Conservation (phyloP, 1,284 basidiomycete genomes). For the Fomitopsis palustris region DNA sequence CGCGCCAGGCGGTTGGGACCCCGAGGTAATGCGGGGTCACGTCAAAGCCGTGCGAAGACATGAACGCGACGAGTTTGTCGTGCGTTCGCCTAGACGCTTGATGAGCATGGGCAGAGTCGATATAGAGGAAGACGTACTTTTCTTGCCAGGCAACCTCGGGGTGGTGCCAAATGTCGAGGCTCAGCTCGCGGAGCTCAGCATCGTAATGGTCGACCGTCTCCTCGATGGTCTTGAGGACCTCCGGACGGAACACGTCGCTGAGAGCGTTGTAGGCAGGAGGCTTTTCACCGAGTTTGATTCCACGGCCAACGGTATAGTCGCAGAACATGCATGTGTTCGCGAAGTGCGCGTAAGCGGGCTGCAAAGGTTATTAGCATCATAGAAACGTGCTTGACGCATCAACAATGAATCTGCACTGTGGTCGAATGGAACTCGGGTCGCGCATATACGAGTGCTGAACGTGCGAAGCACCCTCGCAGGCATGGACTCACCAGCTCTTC, state of each 20-base stretch:
- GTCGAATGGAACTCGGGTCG: neutral
- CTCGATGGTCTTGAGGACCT: constrained; percentile 53
- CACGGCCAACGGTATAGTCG: neutral
- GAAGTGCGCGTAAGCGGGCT: constrained; percentile 4
- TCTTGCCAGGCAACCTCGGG: constrained; percentile 28
- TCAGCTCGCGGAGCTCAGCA: constrained; percentile 52
- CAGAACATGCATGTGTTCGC: constrained; percentile 1
- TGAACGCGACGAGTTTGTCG: constrained; percentile 33
- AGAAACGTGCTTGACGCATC: neutral
- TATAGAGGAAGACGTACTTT: constrained; percentile 21
- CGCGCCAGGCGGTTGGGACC: constrained; percentile 70
- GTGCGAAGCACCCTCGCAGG: no score
- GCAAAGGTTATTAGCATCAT: neutral
- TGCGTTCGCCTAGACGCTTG: constrained; percentile 30
- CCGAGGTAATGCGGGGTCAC: constrained; percentile 52
- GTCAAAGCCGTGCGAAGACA: constrained; percentile 48
- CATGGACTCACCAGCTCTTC: neutral
- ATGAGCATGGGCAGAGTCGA: neutral
- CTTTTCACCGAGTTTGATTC: constrained; percentile 7
- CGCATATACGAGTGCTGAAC: no score
- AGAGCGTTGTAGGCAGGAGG: constrained; percentile 16
- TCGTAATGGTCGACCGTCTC: constrained; percentile 51
- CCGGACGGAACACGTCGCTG: constrained; percentile 21
- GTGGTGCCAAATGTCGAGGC: constrained; percentile 59
- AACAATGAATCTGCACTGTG: neutral